These are phyloP conservation scores for Trichoderma sp. DNA, from an alignment of 2,329 filamentous ascomycete species.

Conservation along the genomic window DNA sequence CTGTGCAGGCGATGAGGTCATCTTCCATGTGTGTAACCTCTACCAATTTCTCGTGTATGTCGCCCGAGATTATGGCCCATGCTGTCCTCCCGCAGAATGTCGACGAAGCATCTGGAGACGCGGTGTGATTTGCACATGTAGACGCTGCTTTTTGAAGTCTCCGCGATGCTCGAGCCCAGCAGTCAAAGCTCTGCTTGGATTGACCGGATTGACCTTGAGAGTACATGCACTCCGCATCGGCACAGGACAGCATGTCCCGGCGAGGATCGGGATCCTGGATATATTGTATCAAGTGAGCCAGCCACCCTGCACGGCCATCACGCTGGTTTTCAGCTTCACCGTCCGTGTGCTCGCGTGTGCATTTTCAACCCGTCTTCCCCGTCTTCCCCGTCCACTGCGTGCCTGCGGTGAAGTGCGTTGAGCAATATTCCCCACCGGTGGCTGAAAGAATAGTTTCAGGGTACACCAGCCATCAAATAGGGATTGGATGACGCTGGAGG, in stretches of 20 bases:
- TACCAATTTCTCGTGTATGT: conserved; percentile 7
- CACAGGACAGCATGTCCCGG: background rate
- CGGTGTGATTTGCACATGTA: background rate
- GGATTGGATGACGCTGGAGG: background rate
- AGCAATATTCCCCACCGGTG: background rate
- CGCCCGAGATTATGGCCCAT: background rate
- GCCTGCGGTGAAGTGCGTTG: background rate
- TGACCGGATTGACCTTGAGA: background rate
- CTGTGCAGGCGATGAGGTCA: conserved; percentile 4
- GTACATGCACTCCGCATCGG: background rate
- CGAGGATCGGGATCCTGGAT: conserved; percentile 4
- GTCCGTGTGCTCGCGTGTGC: background rate
- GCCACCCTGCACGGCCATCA: conserved; percentile 8
- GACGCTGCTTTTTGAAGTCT: background rate
- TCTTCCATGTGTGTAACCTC: background rate
- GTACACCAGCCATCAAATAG: background rate
- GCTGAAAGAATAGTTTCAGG: background rate
- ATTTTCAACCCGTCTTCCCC: background rate
- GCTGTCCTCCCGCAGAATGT: background rate
- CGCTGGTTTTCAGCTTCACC: conserved; percentile 8
- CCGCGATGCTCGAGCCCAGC: too few relatives aligned
- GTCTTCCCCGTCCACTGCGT: background rate
- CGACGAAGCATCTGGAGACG: background rate
- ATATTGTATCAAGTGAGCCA: background rate
- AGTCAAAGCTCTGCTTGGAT: background rate